Evolutionary conservation across 2,329 filamentous ascomycete genomes (phyloP), one percentile per base, ranked within the genome.

Genomic region (Chaetomium strumarium): DNA sequence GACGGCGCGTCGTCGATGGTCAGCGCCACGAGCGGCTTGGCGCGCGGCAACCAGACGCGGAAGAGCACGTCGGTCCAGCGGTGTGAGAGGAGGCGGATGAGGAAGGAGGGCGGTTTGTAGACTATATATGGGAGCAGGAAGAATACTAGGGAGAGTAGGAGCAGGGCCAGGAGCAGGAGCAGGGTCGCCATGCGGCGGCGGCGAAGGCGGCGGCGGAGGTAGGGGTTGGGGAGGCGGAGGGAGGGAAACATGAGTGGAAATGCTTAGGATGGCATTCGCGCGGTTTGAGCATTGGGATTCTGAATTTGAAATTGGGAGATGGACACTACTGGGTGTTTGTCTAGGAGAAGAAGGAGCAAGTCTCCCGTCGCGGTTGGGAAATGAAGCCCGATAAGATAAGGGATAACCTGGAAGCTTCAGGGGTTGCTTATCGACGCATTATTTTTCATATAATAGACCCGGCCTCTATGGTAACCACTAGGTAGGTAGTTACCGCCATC

Each of bases 1-100:
- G 86, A 91, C 0, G 90, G 90, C 29, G 84, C 86, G 70, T 96
- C 90, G 72, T 96, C 90, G 63, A 96, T 85, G 1, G 89, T 95
- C 37, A 96, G 75, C 0, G 88, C 90, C 16, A 96, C 76, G 24
- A 92, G 70, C 63, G 85, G 88, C 44, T 79, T 71, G 9, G 70
- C 62, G 1, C 55, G 47, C 0, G 73, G 67, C 6, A 68, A 62
- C 7, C 67, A 62, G 29, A 87, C 77, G 59, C 88, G 84, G 76
- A 86, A 95, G 13, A 95, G 75, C 3, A 95, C 86, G 62, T 90
- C 84, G 1, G 88, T 88, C 78, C 86, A 91, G 56, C 79, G 81
- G 60, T 72, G 72, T 62, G 84, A 79, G 54, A 95, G 80, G 72
- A 86, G 85, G 52, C 74, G 71, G 65, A 95, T 86, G 34, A 95